Base-by-base conservation (phyloP, 352 stramenopile genomes). In the Elongisporangium prolatum region DNA sequence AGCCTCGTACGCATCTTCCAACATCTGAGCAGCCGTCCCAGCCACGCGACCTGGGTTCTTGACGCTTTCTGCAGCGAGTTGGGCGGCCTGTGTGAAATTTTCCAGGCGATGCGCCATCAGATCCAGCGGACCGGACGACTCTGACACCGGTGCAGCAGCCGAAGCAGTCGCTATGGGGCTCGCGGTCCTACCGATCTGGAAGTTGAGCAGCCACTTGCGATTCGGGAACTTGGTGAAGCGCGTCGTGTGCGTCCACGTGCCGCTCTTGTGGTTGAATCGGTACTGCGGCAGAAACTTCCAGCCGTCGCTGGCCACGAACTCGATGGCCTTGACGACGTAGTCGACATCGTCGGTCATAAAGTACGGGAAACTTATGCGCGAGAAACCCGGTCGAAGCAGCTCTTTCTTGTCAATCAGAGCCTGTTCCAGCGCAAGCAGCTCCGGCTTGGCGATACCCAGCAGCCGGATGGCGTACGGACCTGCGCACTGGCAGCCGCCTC, bases 231-330 rank as follows among this genome's bases (percentile, higher is more conserved):
- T 80, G 34, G 67, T 79, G 53, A 84, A 80, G 6, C 72, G 69
- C 53, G 62, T 84, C 51, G 61, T 71, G 67, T 98, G 90, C 48
- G 89, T 90, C 90, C 90, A 98, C 54, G 98, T 94, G 13, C 95
- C 97, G 9, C 93, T 99, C 16, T 91, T 78, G 71, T 98, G 84
- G 75, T 98, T 96, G 67, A 97, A 98, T 28, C 69, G 57, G 71
- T 99, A 99, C 57, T 96, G 78, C 20, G 91, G 91, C 40, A 99
- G 73, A 24, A 99, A 91, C 22, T 90, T 90, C 80, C 84, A 97
- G 49, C 92, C 97, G 56, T 98, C 64, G 50, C 87, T 77, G 1
- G 94, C 88, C 11, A 99, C 91, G 67, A 97, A 98, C 40, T 89
- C 71, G 18, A 99, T 74, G 1, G 96, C 95, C 6, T 88, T 34